Base-by-base conservation (phyloP, 2,329 filamentous ascomycete genomes). In the Colletotrichum sp. region DNA sequence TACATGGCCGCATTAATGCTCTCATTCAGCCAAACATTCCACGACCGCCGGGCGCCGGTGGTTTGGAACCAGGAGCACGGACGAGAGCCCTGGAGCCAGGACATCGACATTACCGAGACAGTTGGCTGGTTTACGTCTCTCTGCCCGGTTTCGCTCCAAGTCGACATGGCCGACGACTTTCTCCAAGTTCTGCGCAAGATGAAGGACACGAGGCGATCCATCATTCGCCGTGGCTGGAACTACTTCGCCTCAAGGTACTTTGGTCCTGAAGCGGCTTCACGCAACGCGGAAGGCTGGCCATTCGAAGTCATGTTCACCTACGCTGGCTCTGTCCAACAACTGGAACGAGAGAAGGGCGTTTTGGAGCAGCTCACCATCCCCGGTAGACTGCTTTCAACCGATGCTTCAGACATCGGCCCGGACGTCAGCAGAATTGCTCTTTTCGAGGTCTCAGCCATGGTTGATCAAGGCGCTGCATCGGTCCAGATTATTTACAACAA, bases 91-190 rank as follows among this genome's bases (percentile, higher is more conserved):
- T 85, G 86, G 77, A 86, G 87, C 30, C 80, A 82, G 1, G 86
- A 88, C 18, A 83, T 89, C 15, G 89, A 92, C 80, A 86, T 92
- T 1, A 87, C 88, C 6, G 85, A 90, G 68, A 92, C 90, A 0
- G 90, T 92, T 0, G 91, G 91, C 3, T 92, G 90, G 90, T 92
- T 92, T 77, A 91, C 90, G 3, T 88, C 90, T 0, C 82, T 92
- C 15, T 90, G 87, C 65, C 91, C 91, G 0, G 83, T 92, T 8
- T 84, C 85, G 3, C 82, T 89, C 4, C 84, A 85, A 10, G 79
- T 87, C 1, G 85, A 88, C 3, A 59, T 59, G 66, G 81, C 85
- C 3, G 87, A 89, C 36, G 89, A 91, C 74, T 81, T 92, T 18
- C 81, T 91, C 52, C 84, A 89, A 15, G 87, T 89, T 0, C 81